Evolutionary conservation across 2,329 filamentous ascomycete genomes (phyloP).

Genomic region (Apiospora kogelbergensis): DNA sequence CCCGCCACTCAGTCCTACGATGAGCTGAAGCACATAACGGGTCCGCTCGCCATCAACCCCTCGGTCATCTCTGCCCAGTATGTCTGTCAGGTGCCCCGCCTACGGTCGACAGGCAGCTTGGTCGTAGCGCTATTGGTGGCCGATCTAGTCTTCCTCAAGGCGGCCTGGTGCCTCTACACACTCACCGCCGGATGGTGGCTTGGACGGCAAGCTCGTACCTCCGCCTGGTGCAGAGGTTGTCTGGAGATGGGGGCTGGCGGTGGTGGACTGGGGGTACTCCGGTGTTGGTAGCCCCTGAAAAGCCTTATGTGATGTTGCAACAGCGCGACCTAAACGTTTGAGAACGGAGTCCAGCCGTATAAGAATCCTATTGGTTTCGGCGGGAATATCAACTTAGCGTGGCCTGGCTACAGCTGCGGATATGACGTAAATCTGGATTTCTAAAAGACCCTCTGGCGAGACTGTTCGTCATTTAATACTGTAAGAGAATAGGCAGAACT

Average conservation of each 20-base stretch:
- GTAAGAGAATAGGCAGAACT: too few species aligned
- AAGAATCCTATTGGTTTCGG: too few species aligned
- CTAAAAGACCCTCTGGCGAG: too few species aligned
- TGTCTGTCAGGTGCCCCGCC: background rate
- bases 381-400: too few species aligned
- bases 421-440: too few species aligned
- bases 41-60: background rate
- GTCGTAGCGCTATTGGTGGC: background rate
- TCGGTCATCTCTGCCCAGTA: background rate
- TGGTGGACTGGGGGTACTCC: too few species aligned
- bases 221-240: background rate
- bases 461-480: too few species aligned
- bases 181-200: background rate
- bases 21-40: background rate
- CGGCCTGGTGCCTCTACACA: background rate
- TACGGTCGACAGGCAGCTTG: background rate
- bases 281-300: too few species aligned
- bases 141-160: constrained; percentile 1
- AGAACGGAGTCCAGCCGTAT: too few species aligned
- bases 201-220: background rate
- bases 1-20: background rate
- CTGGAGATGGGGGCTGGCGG: background rate
- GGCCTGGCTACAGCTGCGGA: too few species aligned
- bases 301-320: too few species aligned
- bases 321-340: too few species aligned